Evolutionary conservation across 2,329 filamentous ascomycete genomes (phyloP).

Genomic region (Colletotrichum eremochloae): DNA sequence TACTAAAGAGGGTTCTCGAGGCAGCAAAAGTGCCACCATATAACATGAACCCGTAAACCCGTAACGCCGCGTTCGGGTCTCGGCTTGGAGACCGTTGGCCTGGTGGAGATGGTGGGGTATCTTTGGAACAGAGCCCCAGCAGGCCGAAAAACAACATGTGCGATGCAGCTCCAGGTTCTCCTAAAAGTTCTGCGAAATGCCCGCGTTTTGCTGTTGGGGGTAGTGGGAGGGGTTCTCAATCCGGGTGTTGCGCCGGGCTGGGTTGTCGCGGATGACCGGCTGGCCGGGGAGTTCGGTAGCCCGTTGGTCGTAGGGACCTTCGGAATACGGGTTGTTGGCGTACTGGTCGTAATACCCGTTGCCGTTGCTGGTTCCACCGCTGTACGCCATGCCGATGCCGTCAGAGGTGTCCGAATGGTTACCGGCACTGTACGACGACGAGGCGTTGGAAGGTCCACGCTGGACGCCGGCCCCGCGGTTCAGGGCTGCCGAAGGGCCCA

Average conservation of each 20-base stretch:
- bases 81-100: constrained; percentile 20
- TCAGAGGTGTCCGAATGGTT: constrained; percentile 80
- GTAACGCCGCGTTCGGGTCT: constrained; percentile 29
- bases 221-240: constrained; percentile 93
- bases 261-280: constrained; percentile 93
- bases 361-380: constrained; percentile 44
- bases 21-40: constrained; percentile 5
- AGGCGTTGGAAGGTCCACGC: constrained; percentile 93
- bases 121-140: constrained; percentile 37
- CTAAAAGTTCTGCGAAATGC: constrained; percentile 97
- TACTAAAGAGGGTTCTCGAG: constrained; percentile 20
- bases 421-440: constrained; percentile 91
- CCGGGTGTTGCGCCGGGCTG: constrained; percentile 90
- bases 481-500: constrained; percentile 78
- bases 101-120: constrained; percentile 38
- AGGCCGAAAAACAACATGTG: constrained; percentile 21
- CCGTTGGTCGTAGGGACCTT: constrained; percentile 55
- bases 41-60: constrained; percentile 28
- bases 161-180: neutral
- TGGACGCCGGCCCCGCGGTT: constrained; percentile 80
- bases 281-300: constrained; percentile 66
- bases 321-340: constrained; percentile 68
- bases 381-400: constrained; percentile 61
- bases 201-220: constrained; percentile 92
- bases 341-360: constrained; percentile 72